Evolutionary conservation across 2,329 filamentous ascomycete genomes (phyloP).

Genomic region (Penicillium digitatum): DNA sequence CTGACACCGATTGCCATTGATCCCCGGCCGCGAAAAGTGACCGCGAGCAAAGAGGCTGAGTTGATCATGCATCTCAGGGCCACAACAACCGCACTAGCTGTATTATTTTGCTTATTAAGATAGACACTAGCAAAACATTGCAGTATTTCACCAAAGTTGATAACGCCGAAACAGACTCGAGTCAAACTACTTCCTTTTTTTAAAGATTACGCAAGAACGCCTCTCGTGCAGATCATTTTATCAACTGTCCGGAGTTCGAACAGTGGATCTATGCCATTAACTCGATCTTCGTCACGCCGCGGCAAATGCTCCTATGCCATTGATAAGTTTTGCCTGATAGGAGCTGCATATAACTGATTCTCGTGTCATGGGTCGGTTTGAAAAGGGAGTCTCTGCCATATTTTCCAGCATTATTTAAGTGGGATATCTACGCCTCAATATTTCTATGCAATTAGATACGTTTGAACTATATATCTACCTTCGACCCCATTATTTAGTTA

Average conservation of each 20-base stretch:
- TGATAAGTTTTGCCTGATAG: not conserved
- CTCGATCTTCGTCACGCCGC: not conserved
- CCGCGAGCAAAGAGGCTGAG: slow-evolving; percentile 14
- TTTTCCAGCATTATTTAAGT: not conserved
- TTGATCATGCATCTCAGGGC: slow-evolving; percentile 2
- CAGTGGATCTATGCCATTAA: not conserved
- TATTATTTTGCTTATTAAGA: not conserved
- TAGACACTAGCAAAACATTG: not conserved
- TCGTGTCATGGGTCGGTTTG: not conserved
- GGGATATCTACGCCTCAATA: not conserved
- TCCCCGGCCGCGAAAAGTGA: not conserved
- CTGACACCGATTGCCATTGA: slow-evolving; percentile 3
- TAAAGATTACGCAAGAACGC: not conserved
- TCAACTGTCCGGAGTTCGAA: not conserved
- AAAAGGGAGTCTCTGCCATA: not conserved
- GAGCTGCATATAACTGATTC: not conserved
- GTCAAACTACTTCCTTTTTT: not conserved
- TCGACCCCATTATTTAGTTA: not conserved
- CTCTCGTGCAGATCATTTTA: not conserved
- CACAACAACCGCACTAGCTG: not conserved
- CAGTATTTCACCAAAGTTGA: not conserved
- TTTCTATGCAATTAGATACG: not conserved
- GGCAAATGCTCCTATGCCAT: no score
- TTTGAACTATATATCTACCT: not conserved
- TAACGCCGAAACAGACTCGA: not conserved